Evolutionary conservation across 2,329 filamentous ascomycete genomes (phyloP).

Genomic region (Fusarium nygamai): DNA sequence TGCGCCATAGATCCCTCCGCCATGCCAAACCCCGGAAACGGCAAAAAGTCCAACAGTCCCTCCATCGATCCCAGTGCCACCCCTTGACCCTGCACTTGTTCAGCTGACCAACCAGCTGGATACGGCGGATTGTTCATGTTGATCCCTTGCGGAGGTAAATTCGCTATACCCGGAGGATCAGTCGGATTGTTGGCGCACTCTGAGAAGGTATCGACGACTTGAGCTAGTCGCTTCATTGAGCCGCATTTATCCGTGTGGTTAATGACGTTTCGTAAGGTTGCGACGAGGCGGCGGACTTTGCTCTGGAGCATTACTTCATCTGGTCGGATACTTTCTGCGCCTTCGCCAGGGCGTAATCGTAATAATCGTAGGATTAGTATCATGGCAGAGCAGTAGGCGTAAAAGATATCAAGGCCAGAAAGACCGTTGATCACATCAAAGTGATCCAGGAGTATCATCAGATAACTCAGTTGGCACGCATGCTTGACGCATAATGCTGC

Average conservation of each 20-base stretch:
- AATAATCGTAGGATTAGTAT: slow-evolving; percentile 31
- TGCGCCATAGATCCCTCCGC: slow-evolving; percentile 20
- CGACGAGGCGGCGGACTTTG: slow-evolving; percentile 17
- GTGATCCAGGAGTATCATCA: slow-evolving; percentile 46
- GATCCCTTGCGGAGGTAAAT: neutral
- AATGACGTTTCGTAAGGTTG: slow-evolving; percentile 29
- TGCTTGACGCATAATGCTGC: slow-evolving; percentile 38
- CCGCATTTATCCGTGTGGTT: slow-evolving; percentile 42
- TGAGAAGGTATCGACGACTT: slow-evolving; percentile 42
- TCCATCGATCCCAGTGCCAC: slow-evolving; percentile 25
- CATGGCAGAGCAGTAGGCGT: slow-evolving; percentile 49
- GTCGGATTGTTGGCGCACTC: slow-evolving; percentile 34
- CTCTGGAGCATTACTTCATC: slow-evolving; percentile 19
- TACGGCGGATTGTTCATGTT: neutral
- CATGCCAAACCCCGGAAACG: slow-evolving; percentile 9
- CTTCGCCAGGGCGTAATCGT: neutral
- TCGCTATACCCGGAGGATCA: neutral
- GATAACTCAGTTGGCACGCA: slow-evolving; percentile 46
- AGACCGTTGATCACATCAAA: slow-evolving; percentile 48
- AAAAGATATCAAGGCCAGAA: slow-evolving; percentile 50
- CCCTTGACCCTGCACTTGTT: slow-evolving; percentile 2
- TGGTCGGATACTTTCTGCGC: neutral
- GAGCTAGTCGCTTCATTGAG: slow-evolving; percentile 44
- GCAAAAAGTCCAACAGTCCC: slow-evolving; percentile 21
- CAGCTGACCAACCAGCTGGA: neutral